Percentiles rank a stretch among this genome's conserved stretches.
Conservation (phyloP, 2,329 filamentous ascomycete species). For the Epichloe gansuensis region DNA sequence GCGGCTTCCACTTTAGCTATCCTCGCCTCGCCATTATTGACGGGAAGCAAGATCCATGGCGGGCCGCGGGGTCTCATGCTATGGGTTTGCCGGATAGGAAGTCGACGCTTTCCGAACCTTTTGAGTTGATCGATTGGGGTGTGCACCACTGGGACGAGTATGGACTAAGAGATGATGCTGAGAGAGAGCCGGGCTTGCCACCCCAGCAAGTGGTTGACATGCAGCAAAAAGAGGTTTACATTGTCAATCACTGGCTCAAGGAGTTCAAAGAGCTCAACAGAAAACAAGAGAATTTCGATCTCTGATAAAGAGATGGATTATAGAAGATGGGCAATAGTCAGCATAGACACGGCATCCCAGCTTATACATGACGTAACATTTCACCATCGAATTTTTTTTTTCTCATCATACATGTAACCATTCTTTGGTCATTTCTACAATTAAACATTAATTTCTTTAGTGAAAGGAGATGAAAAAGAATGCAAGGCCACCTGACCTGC, state of each 20-base stretch:
- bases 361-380: too few species aligned
- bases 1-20: conserved; percentile 59
- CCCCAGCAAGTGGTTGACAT: conserved; percentile 44
- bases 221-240: conserved; percentile 44
- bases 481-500: conserved; percentile 24
- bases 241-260: conserved; percentile 54
- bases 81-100: conserved; percentile 42
- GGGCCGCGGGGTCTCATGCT: conserved; percentile 57
- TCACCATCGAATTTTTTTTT: too few species aligned
- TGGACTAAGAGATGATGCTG: conserved; percentile 35
- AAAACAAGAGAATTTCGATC: background rate
- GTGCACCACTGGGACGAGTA: conserved; percentile 78
- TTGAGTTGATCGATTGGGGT: conserved; percentile 57
- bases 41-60: conserved; percentile 70
- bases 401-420: too few species aligned
- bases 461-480: too few species aligned
- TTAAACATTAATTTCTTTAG: too few species aligned
- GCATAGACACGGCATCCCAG: background rate
- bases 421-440: too few species aligned
- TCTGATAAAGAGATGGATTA: background rate
- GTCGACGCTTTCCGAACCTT: conserved; percentile 54
- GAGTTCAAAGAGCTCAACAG: conserved; percentile 27
- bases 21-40: conserved; percentile 64
- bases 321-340: background rate
- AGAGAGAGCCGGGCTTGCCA: conserved; percentile 46